Evolutionary conservation across 176 grass and related monocot species (phyloP).

Genomic region (Avena eriantha): DNA sequence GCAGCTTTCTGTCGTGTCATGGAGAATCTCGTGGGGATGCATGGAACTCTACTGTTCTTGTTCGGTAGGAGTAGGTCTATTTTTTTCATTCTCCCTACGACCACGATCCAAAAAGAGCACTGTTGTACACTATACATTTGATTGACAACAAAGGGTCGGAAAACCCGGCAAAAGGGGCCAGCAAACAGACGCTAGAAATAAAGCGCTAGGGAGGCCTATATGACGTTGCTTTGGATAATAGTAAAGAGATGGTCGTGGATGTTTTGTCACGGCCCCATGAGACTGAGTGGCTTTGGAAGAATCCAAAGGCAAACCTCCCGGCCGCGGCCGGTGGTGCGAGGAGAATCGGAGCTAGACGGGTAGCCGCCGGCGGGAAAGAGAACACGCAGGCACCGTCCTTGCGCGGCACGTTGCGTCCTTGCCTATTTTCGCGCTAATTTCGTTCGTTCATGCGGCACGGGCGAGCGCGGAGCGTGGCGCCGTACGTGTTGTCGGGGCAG

Average conservation of each 20-base stretch:
- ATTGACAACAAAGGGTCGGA: slow-evolving; percentile 27
- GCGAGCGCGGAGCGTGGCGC: no score
- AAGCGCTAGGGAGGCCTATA: background rate
- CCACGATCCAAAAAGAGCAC: slow-evolving; percentile 43
- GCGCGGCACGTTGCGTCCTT: background rate
- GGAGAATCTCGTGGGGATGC: slow-evolving; percentile 39
- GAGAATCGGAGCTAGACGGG: slow-evolving; percentile 35
- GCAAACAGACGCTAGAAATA: slow-evolving; percentile 39
- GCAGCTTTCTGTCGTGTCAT: slow-evolving; percentile 43
- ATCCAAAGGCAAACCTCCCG: slow-evolving; percentile 52
- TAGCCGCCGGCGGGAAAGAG: slow-evolving; percentile 41
- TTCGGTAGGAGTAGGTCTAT: no score
- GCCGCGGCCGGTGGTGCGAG: background rate
- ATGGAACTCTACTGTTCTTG: background rate
- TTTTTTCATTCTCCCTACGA: background rate
- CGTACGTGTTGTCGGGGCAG: background rate
- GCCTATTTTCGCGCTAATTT: background rate
- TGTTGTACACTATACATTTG: slow-evolving; percentile 18
- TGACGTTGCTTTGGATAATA: slow-evolving; percentile 30
- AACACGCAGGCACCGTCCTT: background rate
- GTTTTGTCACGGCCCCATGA: slow-evolving; percentile 33
- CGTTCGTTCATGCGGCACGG: background rate
- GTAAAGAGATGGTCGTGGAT: slow-evolving; percentile 2
- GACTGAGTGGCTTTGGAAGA: slow-evolving; percentile 53
- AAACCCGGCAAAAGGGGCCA: slow-evolving; percentile 35